Percentiles rank a stretch among this genome's conserved stretches.
Conservation (phyloP, 2,329 filamentous ascomycete genomes). For the Neurospora sp. region DNA sequence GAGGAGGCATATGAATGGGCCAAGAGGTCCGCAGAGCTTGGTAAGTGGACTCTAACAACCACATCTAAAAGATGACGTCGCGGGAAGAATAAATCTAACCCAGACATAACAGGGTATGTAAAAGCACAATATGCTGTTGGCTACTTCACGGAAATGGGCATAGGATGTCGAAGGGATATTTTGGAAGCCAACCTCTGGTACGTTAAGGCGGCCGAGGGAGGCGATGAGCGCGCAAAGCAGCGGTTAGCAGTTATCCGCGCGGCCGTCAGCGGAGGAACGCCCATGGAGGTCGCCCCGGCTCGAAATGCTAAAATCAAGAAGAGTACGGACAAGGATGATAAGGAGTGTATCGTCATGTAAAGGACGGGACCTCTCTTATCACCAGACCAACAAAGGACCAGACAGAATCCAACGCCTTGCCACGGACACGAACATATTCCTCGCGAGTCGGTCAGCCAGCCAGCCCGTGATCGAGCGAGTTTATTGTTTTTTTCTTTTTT, state of each 20-base stretch:
- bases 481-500: neutral
- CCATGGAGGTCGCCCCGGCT: slow-evolving; percentile 47
- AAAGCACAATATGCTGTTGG: slow-evolving; percentile 90
- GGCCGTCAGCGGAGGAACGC: slow-evolving; percentile 55
- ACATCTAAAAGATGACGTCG: neutral
- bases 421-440: neutral
- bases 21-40: slow-evolving; percentile 70
- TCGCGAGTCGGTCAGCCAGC: neutral
- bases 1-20: slow-evolving; percentile 97
- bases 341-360: slow-evolving; percentile 52
- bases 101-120: slow-evolving; percentile 41
- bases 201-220: slow-evolving; percentile 85
- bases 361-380: neutral
- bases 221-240: slow-evolving; percentile 82
- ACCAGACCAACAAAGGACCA: neutral
- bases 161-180: slow-evolving; percentile 88
- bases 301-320: slow-evolving; percentile 43
- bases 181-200: slow-evolving; percentile 98
- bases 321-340: slow-evolving; percentile 36
- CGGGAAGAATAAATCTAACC: slow-evolving; percentile 2
- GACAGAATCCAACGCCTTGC: neutral
- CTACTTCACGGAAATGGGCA: slow-evolving; percentile 98
- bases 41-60: slow-evolving; percentile 41
- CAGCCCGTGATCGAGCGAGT: neutral
- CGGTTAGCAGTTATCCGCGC: slow-evolving; percentile 78